phyloP scores from a whole-genome alignment of 768 basidiomycete species.

The Mycena galericulata region DNA sequence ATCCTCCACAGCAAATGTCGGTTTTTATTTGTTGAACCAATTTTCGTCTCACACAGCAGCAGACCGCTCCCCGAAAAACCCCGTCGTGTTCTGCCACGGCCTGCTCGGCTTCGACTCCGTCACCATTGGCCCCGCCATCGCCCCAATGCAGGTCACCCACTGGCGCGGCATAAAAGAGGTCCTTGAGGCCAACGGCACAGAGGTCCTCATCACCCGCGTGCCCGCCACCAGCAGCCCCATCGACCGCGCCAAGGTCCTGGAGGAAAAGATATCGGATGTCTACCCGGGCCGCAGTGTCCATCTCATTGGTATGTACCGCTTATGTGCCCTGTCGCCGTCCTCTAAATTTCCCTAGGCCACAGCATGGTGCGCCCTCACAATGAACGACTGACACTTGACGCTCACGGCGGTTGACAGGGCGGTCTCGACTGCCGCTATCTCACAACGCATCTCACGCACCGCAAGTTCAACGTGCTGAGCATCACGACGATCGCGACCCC shows the following conservation, averaged over 20 bases:
- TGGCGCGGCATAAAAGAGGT: conserved; percentile 98
- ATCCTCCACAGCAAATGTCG: conserved; percentile 72
- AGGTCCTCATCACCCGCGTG: conserved; percentile 94
- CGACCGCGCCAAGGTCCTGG: conserved; percentile 92
- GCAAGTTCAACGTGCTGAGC: conserved; percentile 84
- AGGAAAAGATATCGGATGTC: conserved; percentile 79
- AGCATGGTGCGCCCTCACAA: conserved; percentile 65
- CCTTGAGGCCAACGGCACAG: conserved; percentile 86
- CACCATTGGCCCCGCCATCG: conserved; percentile 80
- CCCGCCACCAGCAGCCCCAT: conserved; percentile 91
- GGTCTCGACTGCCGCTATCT: conserved; percentile 95
- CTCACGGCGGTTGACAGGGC: conserved; percentile 59
- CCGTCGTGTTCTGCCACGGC: conserved; percentile 96
- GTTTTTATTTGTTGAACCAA: conserved; percentile 22
- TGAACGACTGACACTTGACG: not conserved
- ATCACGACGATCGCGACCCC: conserved; percentile 96
- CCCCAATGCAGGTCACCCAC: conserved; percentile 88
- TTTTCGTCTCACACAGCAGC: conserved; percentile 23
- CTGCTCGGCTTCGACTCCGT: conserved; percentile 91
- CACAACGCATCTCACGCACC: conserved; percentile 79
- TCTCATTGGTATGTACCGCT: conserved; percentile 70
- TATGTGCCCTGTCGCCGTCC: conserved; percentile 18
- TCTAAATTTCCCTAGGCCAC: conserved; percentile 64
- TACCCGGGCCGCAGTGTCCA: conserved; percentile 91
- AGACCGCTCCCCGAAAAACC: conserved; percentile 86